Conservation (phyloP, 352 stramenopile species). For the Pythium apleroticum region DNA sequence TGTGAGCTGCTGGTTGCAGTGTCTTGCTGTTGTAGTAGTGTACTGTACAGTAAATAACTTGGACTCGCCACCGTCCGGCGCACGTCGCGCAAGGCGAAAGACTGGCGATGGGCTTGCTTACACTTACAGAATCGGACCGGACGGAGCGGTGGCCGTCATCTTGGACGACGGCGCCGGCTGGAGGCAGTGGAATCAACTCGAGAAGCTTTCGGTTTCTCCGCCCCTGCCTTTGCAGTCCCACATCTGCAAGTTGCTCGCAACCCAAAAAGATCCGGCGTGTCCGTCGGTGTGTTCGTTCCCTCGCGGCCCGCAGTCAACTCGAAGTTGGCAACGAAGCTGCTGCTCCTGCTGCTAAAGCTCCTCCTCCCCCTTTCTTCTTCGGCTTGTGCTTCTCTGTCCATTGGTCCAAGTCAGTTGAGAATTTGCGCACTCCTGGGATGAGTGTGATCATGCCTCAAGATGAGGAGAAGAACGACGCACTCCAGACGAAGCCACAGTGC, state of each 20-base stretch:
- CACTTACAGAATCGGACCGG: neutral
- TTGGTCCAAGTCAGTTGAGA: slow-evolving; percentile 12
- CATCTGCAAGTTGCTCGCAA: slow-evolving; percentile 3
- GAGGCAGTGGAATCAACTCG: slow-evolving; percentile 5
- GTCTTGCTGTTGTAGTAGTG: neutral
- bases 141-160: slow-evolving; percentile 2
- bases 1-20: slow-evolving; percentile 12
- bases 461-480: slow-evolving; percentile 23
- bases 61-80: too few relatives aligned
- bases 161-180: neutral
- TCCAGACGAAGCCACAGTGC: slow-evolving; percentile 15
- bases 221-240: slow-evolving; percentile 18
- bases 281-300: slow-evolving; percentile 16
- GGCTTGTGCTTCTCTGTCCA: neutral
- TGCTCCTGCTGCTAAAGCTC: slow-evolving; percentile 2
- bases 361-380: neutral
- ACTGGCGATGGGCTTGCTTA: slow-evolving; percentile 1
- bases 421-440: slow-evolving; percentile 16
- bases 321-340: slow-evolving; percentile 5
- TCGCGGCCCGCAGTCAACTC: slow-evolving; percentile 14
- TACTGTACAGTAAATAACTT: slow-evolving; percentile 2
- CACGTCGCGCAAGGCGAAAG: neutral
- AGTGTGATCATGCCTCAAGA: slow-evolving; percentile 29
- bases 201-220: neutral
- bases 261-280: slow-evolving; percentile 23